A percentile compares a stretch with the other conserved stretches of the same genome.
phyloP scores from a whole-genome alignment of 106 monocot species.

The Chionographis japonica region DNA sequence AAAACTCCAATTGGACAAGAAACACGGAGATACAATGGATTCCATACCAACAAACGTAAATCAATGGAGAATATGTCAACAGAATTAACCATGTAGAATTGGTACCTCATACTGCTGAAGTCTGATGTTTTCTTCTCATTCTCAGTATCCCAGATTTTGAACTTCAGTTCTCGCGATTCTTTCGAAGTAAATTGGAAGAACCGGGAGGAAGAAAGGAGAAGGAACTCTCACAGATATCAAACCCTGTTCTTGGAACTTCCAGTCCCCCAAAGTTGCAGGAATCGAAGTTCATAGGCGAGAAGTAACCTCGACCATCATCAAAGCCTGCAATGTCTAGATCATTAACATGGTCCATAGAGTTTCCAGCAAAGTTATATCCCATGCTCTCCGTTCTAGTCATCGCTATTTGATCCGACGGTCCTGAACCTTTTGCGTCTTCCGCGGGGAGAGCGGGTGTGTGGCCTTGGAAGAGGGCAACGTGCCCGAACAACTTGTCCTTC shows the following conservation, averaged over 20 bases:
- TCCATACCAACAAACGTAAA: too few relatives aligned
- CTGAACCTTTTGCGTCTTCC: too few relatives aligned
- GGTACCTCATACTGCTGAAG: too few relatives aligned
- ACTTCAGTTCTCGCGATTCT: conserved; percentile 4
- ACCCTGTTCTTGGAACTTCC: conserved; percentile 14
- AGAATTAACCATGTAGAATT: too few relatives aligned
- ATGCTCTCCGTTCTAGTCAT: background rate
- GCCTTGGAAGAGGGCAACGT: conserved; percentile 31
- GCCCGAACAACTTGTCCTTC: conserved; percentile 79
- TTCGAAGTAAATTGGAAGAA: background rate
- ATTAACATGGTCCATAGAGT: background rate
- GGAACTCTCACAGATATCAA: conserved; percentile 13
- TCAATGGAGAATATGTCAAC: too few relatives aligned
- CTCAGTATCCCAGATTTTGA: background rate
- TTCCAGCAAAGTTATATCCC: conserved; percentile 14
- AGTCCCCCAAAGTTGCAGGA: conserved; percentile 9
- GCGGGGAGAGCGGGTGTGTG: conserved; percentile 23
- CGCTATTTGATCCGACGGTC: background rate
- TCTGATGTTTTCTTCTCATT: too few relatives aligned
- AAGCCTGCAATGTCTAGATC: conserved; percentile 11
- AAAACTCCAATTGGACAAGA: too few relatives aligned
- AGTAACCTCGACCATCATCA: conserved; percentile 9
- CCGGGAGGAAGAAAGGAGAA: conserved; percentile 7
- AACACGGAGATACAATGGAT: too few relatives aligned
- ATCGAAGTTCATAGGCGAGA: conserved; percentile 17